A percentile compares a stretch with the other conserved stretches of the same genome.
Conservation (phyloP, 495 filamentous ascomycete species). For the Usnea hakonensis region DNA sequence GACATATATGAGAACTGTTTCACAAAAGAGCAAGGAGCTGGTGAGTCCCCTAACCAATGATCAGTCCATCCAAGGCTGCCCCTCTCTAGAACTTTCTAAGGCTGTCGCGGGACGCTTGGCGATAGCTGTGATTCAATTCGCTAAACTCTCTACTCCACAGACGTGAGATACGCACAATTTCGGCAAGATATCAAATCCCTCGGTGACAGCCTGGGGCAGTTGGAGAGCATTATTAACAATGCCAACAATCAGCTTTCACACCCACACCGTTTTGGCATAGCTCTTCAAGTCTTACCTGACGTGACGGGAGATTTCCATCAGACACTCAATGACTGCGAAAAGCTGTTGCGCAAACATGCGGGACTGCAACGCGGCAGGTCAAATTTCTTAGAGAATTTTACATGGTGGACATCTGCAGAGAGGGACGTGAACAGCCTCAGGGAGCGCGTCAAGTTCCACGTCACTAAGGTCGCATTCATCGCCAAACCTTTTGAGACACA, state of each 20-base stretch:
- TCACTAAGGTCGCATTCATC: slow-evolving; percentile 18
- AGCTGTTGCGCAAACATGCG: slow-evolving; percentile 9
- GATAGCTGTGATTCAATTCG: background rate
- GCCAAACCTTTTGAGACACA: slow-evolving; percentile 23
- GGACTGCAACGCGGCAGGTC: slow-evolving; percentile 10
- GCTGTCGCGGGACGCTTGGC: background rate
- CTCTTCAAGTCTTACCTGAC: slow-evolving; percentile 13
- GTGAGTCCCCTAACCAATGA: background rate
- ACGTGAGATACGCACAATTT: slow-evolving; percentile 19
- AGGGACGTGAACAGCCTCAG: slow-evolving; percentile 19
- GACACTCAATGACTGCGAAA: slow-evolving; percentile 21
- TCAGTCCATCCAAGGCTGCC: background rate
- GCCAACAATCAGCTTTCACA: slow-evolving; percentile 10
- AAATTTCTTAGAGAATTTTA: slow-evolving; percentile 20
- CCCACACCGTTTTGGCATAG: slow-evolving; percentile 15
- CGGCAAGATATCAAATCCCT: slow-evolving; percentile 17
- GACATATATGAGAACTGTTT: slow-evolving; percentile 19
- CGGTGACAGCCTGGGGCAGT: slow-evolving; percentile 7
- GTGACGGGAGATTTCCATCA: slow-evolving; percentile 20
- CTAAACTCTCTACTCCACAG: slow-evolving; percentile 8
- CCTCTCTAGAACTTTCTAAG: background rate
- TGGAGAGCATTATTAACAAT: slow-evolving; percentile 14
- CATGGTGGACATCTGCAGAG: slow-evolving; percentile 16
- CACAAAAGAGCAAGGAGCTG: slow-evolving; percentile 11
- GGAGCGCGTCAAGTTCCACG: slow-evolving; percentile 20